Base-by-base conservation (phyloP, 202 grass and related monocot species). In the Dendrocalamus latiflorus region DNA sequence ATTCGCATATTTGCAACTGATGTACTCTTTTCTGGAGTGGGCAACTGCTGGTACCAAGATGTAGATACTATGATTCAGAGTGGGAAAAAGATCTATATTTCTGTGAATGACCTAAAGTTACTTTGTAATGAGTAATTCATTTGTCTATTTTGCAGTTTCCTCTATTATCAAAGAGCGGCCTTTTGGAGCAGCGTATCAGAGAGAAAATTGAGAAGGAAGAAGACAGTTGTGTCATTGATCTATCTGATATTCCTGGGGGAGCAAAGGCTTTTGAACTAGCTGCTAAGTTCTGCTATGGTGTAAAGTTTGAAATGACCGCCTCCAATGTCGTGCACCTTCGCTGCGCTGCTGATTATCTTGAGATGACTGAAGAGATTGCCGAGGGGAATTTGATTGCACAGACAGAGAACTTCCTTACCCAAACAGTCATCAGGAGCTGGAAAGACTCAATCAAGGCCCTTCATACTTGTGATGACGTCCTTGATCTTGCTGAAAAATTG, bases 251-350 rank as follows among this genome's bases (percentile, higher is more conserved):
- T 83, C 90, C 88, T 58, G 86, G 86, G 30, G 90, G 94, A 44
- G 16, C 85, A 33, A 92, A 93, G 57, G 87, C 89, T 64, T 97
- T 97, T 70, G 94, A 94, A 63, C 78, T 91, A 67, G 84, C 79
- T 79, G 92, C 86, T 25, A 97, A 92, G 77, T 97, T 97, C 67
- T 97, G 92, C 85, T 94, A 97, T 84, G 87, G 86, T 80, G 81
- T 97, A 20, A 94, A 93, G 74, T 89, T 94, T 57, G 94, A 97
- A 88, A 75, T 97, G 90, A 93, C 90, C 61, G 73, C 90, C 61
- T 86, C 92, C 74, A 94, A 94, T 82, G 94, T 94, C 45, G 77
- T 94, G 30, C 86, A 88, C 86, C 84, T 97, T 77, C 87, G 79
- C 28, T 97, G 92, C 71, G 79, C 88, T 51, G 79, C 92, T 56